Evolutionary conservation across 2,329 filamentous ascomycete species (phyloP), one percentile per base, ranked within the genome.

Genomic region (Lachnellula occidentalis): DNA sequence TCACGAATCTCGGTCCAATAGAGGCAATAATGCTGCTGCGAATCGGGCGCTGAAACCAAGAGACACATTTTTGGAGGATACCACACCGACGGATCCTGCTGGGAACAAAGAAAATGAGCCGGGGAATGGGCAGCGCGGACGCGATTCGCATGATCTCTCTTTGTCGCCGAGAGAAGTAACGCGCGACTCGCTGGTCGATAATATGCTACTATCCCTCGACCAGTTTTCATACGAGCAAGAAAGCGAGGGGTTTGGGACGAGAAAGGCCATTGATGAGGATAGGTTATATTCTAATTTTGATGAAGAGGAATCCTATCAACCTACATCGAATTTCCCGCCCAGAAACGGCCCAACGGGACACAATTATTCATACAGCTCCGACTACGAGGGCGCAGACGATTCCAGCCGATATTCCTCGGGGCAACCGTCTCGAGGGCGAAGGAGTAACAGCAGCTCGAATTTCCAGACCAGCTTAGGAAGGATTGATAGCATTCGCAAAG

Each of bases 151-250:
- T 76, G 92, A 96, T 70, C 79, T 96, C 58, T 92, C 89, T 55
- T 78, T 95, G 65, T 86, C 86, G 49, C 83, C 87, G 48, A 79
- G 85, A 58, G 83, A 89, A 69, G 83, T 89, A 59, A 90, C 88
- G 41, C 85, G 92, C 63, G 90, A 95, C 68, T 96, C 92, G 36
- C 85, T 99, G 62, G 90, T 99, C 56, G 88, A 94, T 72, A 95
- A 96, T 71, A 94, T 99, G 87, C 83, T 97, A 57, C 78, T 94
- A 61, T 96, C 92, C 41, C 85, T 99, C 60, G 92, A 96, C 72
- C 88, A 92, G 71, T 84, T 92, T 67, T 86, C 82, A 41, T 77
- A 81, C 63, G 76, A 71, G 45, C 76, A 79, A 39, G 63, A 64
- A 7, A 58, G 53, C 14, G 61, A 60, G 15, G 58, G 50, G 34